A percentile compares a stretch with the other conserved stretches of the same genome.
phyloP scores from a whole-genome alignment of 768 basidiomycete species.

The Ramaria sp. region DNA sequence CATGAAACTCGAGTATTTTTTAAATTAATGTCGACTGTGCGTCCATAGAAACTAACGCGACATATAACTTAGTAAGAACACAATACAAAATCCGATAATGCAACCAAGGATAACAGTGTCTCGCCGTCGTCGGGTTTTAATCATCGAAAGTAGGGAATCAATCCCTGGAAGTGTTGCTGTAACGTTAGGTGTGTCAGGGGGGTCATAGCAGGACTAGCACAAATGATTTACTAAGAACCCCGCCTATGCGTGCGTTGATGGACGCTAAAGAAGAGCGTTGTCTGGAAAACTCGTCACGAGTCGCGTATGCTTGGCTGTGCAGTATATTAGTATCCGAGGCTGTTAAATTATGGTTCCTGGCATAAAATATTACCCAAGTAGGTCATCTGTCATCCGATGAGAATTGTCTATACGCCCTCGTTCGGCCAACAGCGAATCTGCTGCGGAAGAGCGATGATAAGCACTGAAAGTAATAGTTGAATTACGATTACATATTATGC shows the following conservation, averaged over 20 bases:
- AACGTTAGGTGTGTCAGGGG: not conserved
- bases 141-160: slow-evolving; percentile 84
- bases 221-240: slow-evolving; percentile 60
- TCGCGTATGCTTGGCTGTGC: slow-evolving; percentile 90
- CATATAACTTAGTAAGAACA: slow-evolving; percentile 47
- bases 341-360: not conserved
- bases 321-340: not conserved
- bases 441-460: slow-evolving; percentile 73
- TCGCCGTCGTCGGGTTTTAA: slow-evolving; percentile 78
- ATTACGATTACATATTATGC: not conserved
- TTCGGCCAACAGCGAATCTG: slow-evolving; percentile 82
- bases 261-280: slow-evolving; percentile 67
- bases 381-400: slow-evolving; percentile 89
- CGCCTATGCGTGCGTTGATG: slow-evolving; percentile 77
- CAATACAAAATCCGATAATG: slow-evolving; percentile 75
- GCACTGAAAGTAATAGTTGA: slow-evolving; percentile 37
- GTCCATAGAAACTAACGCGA: slow-evolving; percentile 14
- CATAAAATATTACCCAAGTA: slow-evolving; percentile 56
- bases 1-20: too few relatives aligned
- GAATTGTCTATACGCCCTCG: slow-evolving; percentile 84
- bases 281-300: slow-evolving; percentile 80
- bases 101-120: slow-evolving; percentile 85
- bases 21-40: too few relatives aligned
- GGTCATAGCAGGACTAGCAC: slow-evolving; percentile 4
- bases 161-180: slow-evolving; percentile 89